Conservation (phyloP, 2,329 filamentous ascomycete species). For the Fusarium denticulatum region DNA sequence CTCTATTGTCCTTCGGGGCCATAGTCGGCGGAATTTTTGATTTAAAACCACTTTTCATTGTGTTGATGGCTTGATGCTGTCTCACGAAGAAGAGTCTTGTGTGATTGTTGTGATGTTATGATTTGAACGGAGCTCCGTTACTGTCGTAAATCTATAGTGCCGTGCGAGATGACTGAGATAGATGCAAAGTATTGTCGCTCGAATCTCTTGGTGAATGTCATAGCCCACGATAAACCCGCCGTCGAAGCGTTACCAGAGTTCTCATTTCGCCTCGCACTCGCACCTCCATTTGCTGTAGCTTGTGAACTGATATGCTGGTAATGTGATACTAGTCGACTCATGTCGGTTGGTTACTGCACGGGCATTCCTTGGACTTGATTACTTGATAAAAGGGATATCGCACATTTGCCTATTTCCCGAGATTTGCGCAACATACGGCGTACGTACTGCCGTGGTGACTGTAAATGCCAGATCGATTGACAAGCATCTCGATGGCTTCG, state of each 20-base stretch:
- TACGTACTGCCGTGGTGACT: neutral
- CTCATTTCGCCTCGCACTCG: too few relatives aligned
- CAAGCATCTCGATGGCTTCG: neutral
- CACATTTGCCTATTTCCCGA: neutral
- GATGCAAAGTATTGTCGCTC: fast-evolving
- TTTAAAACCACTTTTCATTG: conserved; percentile 58
- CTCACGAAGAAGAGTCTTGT: conserved; percentile 55
- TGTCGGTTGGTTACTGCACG: too few relatives aligned
- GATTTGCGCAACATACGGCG: neutral
- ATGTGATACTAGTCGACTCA: neutral
- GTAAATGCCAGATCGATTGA: neutral
- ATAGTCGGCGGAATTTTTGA: conserved; percentile 66
- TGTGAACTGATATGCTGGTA: too few relatives aligned
- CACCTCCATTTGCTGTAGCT: neutral
- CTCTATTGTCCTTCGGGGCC: conserved; percentile 66
- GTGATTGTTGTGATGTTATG: fast-evolving
- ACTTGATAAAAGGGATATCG: neutral
- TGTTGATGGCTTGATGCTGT: conserved; percentile 51
- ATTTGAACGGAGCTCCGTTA: fast-evolving
- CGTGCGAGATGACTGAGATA: fast-evolving
- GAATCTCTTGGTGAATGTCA: neutral
- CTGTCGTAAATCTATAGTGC: fast-evolving
- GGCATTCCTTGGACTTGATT: neutral
- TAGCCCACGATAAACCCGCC: neutral
- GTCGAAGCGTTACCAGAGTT: too few relatives aligned